A percentile compares a stretch with the other conserved stretches of the same genome.
These are phyloP conservation scores for Astragalus glycyphyllos DNA, from an alignment of 306 rosid genomes.

Conservation along the genomic window DNA sequence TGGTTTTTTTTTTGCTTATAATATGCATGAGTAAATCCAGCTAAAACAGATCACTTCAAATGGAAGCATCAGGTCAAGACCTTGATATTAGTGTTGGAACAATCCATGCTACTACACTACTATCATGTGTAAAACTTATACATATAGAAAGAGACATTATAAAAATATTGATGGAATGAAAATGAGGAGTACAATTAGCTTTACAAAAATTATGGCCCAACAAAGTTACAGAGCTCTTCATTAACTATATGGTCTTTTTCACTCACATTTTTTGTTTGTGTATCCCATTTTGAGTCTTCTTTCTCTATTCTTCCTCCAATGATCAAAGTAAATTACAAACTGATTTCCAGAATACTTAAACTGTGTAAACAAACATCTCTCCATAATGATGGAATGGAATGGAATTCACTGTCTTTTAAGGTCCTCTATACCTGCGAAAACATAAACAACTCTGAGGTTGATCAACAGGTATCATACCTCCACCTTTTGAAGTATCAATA, in stretches of 20 bases:
- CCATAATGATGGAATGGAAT: neutral
- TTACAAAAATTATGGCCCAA: constrained; percentile 68
- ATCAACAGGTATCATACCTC: constrained; percentile 96
- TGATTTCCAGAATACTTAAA: constrained; percentile 42
- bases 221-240: constrained; percentile 56
- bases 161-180: constrained; percentile 47
- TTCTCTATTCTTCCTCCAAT: constrained; percentile 49
- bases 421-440: constrained; percentile 86
- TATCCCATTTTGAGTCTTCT: constrained; percentile 53
- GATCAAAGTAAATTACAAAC: constrained; percentile 52
- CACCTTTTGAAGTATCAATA: constrained; percentile 92
- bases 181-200: constrained; percentile 55
- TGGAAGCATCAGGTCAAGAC: constrained; percentile 36
- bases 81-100: constrained; percentile 43
- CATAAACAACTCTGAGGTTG: constrained; percentile 89
- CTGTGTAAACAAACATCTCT: constrained; percentile 22
- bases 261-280: constrained; percentile 44
- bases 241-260: constrained; percentile 52
- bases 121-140: constrained; percentile 42
- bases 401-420: constrained; percentile 48
- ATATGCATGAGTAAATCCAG: constrained; percentile 28
- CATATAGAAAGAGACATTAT: constrained; percentile 31
- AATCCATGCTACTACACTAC: constrained; percentile 49
- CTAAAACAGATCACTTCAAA: constrained; percentile 42
- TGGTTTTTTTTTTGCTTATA: neutral